phyloP scores from a whole-genome alignment of 352 stramenopile genomes.

The Blastocystis sp. region DNA sequence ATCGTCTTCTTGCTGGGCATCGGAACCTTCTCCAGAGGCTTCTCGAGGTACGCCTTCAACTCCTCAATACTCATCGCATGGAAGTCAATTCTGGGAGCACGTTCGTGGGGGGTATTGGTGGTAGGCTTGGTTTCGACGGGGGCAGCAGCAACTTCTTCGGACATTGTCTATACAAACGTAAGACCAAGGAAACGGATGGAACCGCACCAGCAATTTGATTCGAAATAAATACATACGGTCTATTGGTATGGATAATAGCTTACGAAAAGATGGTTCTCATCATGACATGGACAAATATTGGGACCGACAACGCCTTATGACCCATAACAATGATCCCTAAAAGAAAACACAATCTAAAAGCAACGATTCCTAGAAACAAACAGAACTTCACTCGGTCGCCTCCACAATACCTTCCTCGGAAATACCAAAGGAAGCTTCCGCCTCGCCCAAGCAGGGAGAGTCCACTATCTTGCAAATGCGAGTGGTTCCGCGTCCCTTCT shows the following conservation, averaged over 20 bases:
- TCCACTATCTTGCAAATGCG: conserved; percentile 90
- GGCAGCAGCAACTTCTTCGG: background rate
- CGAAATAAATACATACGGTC: background rate
- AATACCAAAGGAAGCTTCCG: conserved; percentile 79
- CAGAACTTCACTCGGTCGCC: conserved; percentile 58
- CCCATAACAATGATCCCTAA: background rate
- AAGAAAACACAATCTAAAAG: background rate
- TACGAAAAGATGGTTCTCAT: background rate
- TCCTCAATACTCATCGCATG: conserved; percentile 30
- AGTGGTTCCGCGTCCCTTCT: conserved; percentile 92
- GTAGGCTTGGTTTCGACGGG: background rate
- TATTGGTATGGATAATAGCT: background rate
- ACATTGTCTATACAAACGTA: background rate
- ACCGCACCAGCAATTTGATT: background rate
- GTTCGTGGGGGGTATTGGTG: background rate
- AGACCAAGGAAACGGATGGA: background rate
- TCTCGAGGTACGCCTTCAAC: background rate
- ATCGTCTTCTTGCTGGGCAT: conserved; percentile 22
- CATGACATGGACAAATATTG: conserved; percentile 25
- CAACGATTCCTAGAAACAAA: background rate
- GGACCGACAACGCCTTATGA: background rate
- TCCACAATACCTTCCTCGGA: conserved; percentile 78
- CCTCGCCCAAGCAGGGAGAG: conserved; percentile 87
- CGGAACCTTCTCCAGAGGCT: background rate
- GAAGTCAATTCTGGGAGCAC: conserved; percentile 16